These are phyloP conservation scores for Sarocladiaceae sp. DNA, from an alignment of 2,329 filamentous ascomycete species.

Conservation along the genomic window DNA sequence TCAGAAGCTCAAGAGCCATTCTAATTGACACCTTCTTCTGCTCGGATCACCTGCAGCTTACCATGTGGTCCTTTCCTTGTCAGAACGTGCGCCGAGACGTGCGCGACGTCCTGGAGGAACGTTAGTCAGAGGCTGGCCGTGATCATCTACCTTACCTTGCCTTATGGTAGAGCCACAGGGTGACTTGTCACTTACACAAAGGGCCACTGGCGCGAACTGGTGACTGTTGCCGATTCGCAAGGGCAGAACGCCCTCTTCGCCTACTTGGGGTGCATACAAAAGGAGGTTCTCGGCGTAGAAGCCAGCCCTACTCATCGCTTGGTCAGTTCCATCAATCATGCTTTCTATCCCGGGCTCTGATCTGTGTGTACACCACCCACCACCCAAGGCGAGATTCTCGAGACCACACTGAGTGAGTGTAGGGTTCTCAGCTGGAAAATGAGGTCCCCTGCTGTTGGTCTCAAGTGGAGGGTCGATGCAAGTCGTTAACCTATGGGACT, in stretches of 20 bases:
- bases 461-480: too few relatives aligned
- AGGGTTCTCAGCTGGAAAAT: too few relatives aligned
- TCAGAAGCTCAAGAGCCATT: too few relatives aligned
- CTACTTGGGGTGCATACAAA: constrained; percentile 37
- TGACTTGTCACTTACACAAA: constrained; percentile 28
- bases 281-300: constrained; percentile 48
- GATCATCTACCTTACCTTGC: background rate
- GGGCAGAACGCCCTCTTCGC: constrained; percentile 36
- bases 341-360: too few relatives aligned
- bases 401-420: too few relatives aligned
- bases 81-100: constrained; percentile 41
- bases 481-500: too few relatives aligned
- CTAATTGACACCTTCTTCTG: too few relatives aligned
- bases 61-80: constrained; percentile 40
- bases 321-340: too few relatives aligned
- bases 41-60: too few relatives aligned
- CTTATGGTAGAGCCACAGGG: background rate
- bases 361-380: too few relatives aligned
- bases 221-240: constrained; percentile 40
- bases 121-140: background rate
- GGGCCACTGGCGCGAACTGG: constrained; percentile 43
- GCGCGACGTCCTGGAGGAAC: constrained; percentile 35
- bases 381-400: too few relatives aligned
- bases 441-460: too few relatives aligned
- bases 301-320: constrained; percentile 28